Conservation (phyloP, 2,329 filamentous ascomycete species). For the Botrytis byssoidea region DNA sequence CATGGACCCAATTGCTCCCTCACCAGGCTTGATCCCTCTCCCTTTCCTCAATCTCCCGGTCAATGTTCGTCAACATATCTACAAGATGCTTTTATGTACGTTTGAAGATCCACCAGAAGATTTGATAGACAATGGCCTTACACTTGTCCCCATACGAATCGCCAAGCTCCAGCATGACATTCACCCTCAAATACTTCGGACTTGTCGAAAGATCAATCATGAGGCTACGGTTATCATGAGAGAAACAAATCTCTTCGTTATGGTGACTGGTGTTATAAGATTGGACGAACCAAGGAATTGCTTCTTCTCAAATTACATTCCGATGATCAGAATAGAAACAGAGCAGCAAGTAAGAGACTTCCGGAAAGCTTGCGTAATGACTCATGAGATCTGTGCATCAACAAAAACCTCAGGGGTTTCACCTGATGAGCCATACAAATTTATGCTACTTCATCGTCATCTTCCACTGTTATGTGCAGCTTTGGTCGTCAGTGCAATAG, state of each 20-base stretch:
- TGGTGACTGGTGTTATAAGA: not conserved
- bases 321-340: not conserved
- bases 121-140: not conserved
- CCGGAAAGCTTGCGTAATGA: not conserved
- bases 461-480: not conserved
- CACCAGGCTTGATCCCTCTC: not conserved
- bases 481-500: not conserved
- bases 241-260: not conserved
- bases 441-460: not conserved
- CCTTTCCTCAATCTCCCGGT: not conserved
- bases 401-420: not conserved
- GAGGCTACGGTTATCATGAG: not conserved
- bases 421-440: not conserved
- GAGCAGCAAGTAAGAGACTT: not conserved
- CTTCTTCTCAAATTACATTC: not conserved
- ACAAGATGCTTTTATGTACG: not conserved
- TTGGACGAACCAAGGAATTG: not conserved
- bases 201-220: conserved; percentile 3
- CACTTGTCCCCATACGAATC: not conserved
- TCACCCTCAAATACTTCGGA: conserved; percentile 2
- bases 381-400: not conserved
- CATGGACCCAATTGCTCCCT: not conserved
- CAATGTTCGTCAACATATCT: not conserved
- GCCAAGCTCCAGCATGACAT: not conserved
- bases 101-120: not conserved